A percentile compares a stretch with the other conserved stretches of the same genome.
Evolutionary conservation across 192 early-diverging fungal genomes (phyloP).

Genomic region (Backusella mclennaniae): DNA sequence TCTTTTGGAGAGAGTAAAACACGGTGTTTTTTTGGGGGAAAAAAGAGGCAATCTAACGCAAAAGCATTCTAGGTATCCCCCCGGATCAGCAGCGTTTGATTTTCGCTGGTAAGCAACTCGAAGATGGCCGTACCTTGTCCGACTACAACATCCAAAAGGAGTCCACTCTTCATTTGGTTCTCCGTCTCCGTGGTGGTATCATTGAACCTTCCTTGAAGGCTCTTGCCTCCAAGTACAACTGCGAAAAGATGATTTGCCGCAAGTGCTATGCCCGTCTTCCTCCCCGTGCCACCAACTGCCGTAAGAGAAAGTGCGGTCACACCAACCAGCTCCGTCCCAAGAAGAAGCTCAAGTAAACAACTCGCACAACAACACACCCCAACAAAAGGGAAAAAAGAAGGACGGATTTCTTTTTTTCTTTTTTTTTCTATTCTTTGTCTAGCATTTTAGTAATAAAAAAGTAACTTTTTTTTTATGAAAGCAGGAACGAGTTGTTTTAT

Average conservation of each 20-base stretch:
- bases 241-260: slow-evolving; percentile 99
- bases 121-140: slow-evolving; percentile 95
- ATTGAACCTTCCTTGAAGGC: slow-evolving; percentile 99
- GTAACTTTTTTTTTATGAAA: not conserved
- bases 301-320: slow-evolving; percentile 99
- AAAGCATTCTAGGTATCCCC: slow-evolving; percentile 71
- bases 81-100: slow-evolving; percentile 99
- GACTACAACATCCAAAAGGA: slow-evolving; percentile 99
- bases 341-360: slow-evolving; percentile 78
- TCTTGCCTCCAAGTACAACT: slow-evolving; percentile 99
- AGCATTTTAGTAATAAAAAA: not conserved
- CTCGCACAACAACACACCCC: not conserved
- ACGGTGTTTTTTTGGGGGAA: too few relatives aligned
- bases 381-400: not conserved
- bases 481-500: not conserved
- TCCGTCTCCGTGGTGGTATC: slow-evolving; percentile 95
- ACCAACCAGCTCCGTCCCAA: slow-evolving; percentile 98
- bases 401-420: not conserved
- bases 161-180: slow-evolving; percentile 95
- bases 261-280: slow-evolving; percentile 99
- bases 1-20: not conserved
- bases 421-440: not conserved
- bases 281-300: slow-evolving; percentile 99
- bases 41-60: not conserved
- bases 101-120: slow-evolving; percentile 99